A percentile compares a stretch with the other conserved stretches of the same genome.
Conservation (phyloP, 306 rosid genomes). For the Erythrophleum fordii region DNA sequence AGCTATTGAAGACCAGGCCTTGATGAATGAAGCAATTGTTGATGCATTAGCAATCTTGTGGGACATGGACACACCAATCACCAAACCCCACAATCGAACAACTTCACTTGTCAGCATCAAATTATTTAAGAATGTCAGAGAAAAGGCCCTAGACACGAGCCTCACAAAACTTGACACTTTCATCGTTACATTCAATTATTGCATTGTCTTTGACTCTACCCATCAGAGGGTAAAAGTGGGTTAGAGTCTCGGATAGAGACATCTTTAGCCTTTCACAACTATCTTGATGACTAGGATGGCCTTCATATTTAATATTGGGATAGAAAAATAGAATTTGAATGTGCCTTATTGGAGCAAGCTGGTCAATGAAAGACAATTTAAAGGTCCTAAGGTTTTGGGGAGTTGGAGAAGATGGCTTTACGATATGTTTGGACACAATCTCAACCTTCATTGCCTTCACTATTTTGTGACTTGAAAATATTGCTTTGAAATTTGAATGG, state of each 20-base stretch:
- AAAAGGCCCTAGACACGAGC: constrained; percentile 28
- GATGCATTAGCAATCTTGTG: neutral
- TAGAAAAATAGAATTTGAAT: constrained; percentile 19
- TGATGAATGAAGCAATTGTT: neutral
- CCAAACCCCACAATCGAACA: neutral
- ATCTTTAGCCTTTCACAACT: constrained; percentile 9
- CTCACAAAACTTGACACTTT: constrained; percentile 42
- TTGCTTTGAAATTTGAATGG: too few relatives aligned
- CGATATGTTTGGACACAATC: neutral
- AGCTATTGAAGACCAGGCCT: neutral
- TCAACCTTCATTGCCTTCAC: too few relatives aligned
- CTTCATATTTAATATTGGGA: neutral
- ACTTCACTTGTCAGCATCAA: constrained; percentile 18
- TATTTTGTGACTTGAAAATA: neutral
- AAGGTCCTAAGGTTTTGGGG: neutral
- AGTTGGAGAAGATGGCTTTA: constrained; percentile 9
- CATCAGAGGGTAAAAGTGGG: constrained; percentile 48
- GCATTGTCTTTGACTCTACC: constrained; percentile 38
- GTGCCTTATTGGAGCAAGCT: neutral
- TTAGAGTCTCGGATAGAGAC: constrained; percentile 37
- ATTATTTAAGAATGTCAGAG: constrained; percentile 33
- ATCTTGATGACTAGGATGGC: too few relatives aligned
- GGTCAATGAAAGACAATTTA: neutral
- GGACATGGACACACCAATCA: neutral
- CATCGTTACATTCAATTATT: constrained; percentile 39